These are phyloP conservation scores for Lupinus albus DNA, from an alignment of 306 rosid species.

Conservation along the genomic window DNA sequence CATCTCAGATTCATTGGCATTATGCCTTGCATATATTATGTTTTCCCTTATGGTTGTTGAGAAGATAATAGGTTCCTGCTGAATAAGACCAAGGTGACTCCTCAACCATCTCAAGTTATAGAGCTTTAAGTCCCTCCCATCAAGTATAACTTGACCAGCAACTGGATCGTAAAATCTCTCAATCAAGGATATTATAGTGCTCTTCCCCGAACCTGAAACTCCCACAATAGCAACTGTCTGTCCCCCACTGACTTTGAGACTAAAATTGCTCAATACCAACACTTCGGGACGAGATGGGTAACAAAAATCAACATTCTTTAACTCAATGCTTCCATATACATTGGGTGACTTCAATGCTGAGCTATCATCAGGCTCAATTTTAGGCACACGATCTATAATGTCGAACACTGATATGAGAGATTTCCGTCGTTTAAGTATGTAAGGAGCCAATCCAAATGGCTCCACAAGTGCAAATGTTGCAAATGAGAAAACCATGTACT, in stretches of 20 bases:
- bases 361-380: constrained; percentile 92
- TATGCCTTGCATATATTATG: constrained; percentile 96
- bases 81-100: constrained; percentile 93
- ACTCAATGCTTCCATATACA: constrained; percentile 87
- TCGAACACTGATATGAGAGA: constrained; percentile 93
- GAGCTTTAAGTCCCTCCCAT: constrained; percentile 81
- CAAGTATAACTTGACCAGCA: constrained; percentile 92
- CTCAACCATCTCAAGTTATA: constrained; percentile 96
- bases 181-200: constrained; percentile 91
- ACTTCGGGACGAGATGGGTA: constrained; percentile 95
- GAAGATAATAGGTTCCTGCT: constrained; percentile 98
- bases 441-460: constrained; percentile 98
- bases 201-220: constrained; percentile 97
- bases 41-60: constrained; percentile 98
- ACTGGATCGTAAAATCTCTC: constrained; percentile 97
- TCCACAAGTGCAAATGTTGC: constrained; percentile 97
- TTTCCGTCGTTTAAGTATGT: constrained; percentile 88
- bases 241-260: constrained; percentile 87
- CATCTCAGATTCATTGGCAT: constrained; percentile 98
- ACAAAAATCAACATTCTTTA: constrained; percentile 83
- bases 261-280: constrained; percentile 91
- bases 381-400: constrained; percentile 88
- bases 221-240: constrained; percentile 95
- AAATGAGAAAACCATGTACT: constrained; percentile 96
- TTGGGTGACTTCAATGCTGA: constrained; percentile 89